Evolutionary conservation across 768 basidiomycete genomes (phyloP).

Genomic region (Pleurotus djamor): DNA sequence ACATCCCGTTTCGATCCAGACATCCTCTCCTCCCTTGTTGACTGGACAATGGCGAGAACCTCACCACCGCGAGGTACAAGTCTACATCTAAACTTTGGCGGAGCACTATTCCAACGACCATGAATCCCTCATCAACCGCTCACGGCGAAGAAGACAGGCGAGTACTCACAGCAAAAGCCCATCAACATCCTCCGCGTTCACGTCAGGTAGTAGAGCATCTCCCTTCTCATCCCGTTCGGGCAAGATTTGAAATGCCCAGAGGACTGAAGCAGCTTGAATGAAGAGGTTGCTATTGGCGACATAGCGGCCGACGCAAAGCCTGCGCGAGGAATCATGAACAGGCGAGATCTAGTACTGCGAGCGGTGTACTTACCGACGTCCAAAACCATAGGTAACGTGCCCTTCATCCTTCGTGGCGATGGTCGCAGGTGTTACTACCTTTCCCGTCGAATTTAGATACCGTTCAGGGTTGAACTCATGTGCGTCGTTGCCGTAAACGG

Average conservation of each 20-base stretch:
- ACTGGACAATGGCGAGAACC: too few relatives aligned
- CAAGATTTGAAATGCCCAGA: constrained; percentile 31
- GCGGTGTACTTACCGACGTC: constrained; percentile 25
- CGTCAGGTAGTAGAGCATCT: background rate
- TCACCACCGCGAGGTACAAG: too few relatives aligned
- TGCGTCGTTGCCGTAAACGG: background rate
- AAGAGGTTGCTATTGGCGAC: constrained; percentile 25
- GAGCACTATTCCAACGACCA: too few relatives aligned
- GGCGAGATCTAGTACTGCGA: background rate
- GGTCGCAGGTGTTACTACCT: constrained; percentile 8
- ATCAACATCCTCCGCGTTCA: background rate
- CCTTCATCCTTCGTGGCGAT: constrained; percentile 24
- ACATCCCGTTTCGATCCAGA: too few relatives aligned
- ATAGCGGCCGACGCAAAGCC: constrained; percentile 30
- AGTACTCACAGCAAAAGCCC: too few relatives aligned
- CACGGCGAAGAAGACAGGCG: too few relatives aligned
- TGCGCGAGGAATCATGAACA: too few relatives aligned
- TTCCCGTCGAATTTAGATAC: constrained; percentile 19
- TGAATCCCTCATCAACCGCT: too few relatives aligned
- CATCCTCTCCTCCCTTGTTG: too few relatives aligned
- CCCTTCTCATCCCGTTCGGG: constrained; percentile 16
- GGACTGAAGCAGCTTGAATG: constrained; percentile 15
- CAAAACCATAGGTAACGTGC: constrained; percentile 38
- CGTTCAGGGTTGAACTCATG: background rate
- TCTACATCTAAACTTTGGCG: too few relatives aligned